phyloP scores from a whole-genome alignment of 768 basidiomycete species.

The Gloeopeniophorella convolvens region DNA sequence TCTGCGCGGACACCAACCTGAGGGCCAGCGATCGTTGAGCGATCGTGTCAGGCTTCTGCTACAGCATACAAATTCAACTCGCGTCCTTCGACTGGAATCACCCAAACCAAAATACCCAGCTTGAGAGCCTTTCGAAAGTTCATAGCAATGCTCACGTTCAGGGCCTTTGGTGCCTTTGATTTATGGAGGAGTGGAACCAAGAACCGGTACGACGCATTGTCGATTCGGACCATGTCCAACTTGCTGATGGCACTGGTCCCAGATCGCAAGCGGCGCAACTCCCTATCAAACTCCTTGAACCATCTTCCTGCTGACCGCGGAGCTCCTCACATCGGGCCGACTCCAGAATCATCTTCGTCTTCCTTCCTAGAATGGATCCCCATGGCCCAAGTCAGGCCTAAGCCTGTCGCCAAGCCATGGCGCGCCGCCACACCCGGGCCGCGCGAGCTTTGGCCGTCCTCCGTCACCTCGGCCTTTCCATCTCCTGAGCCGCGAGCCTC shows the following conservation, averaged over 20 bases:
- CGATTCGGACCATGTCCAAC: no score
- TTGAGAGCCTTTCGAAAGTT: no score
- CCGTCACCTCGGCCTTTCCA: conserved; percentile 6
- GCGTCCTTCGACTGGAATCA: neutral
- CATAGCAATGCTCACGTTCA: no score
- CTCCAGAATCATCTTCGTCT: neutral
- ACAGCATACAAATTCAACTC: no score
- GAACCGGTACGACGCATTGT: no score
- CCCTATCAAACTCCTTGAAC: conserved; percentile 7
- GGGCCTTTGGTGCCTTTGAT: no score
- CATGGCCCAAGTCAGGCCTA: conserved; percentile 9
- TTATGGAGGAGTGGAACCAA: no score
- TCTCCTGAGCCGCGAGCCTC: conserved; percentile 14
- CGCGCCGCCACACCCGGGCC: conserved; percentile 13
- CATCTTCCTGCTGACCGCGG: neutral
- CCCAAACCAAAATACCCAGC: no score
- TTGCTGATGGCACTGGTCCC: no score
- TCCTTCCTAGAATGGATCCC: conserved; percentile 3
- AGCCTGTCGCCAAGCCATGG: conserved; percentile 14
- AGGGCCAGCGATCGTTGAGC: neutral
- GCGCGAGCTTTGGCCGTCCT: conserved; percentile 10
- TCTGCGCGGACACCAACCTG: neutral
- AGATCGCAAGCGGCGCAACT: neutral
- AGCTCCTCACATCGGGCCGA: neutral
- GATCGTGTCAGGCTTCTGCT: neutral